A percentile compares a stretch with the other conserved stretches of the same genome.
Evolutionary conservation across 148 eudicot genomes (phyloP).

Genomic region (Beta vulgaris): DNA sequence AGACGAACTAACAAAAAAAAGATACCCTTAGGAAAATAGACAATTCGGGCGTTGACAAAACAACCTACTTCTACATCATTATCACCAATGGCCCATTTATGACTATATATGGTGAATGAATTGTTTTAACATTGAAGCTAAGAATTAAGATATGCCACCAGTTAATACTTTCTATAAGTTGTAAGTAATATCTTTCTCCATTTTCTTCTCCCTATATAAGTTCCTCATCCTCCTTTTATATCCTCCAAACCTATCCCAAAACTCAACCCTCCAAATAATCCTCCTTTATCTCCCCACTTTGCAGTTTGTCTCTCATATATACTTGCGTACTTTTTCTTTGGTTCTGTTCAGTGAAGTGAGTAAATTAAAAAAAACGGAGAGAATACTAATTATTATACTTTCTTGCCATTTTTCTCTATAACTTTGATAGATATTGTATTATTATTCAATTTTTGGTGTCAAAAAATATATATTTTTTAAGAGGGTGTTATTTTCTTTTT

Average conservation of each 20-base stretch:
- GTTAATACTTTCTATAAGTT: not conserved
- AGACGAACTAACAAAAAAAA: not conserved
- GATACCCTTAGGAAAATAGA: slow-evolving; percentile 10
- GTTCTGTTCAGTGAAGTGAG: too few relatives aligned
- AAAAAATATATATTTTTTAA: too few relatives aligned
- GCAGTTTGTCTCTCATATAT: too few relatives aligned
- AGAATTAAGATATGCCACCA: not conserved
- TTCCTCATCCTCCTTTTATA: not conserved
- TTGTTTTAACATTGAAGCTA: slow-evolving; percentile 6
- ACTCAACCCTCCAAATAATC: not conserved
- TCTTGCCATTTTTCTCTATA: not conserved
- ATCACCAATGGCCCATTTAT: slow-evolving; percentile 4
- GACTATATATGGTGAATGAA: slow-evolving; percentile 14
- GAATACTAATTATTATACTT: too few relatives aligned
- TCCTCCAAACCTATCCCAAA: not conserved
- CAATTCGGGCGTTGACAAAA: slow-evolving; percentile 22
- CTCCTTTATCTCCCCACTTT: too few relatives aligned
- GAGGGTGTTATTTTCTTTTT: not conserved
- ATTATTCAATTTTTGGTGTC: not conserved
- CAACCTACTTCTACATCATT: not conserved
- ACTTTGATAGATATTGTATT: too few relatives aligned
- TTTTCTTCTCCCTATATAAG: not conserved
- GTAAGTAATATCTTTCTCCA: not conserved
- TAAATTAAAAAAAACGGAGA: too few relatives aligned
- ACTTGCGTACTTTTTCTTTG: too few relatives aligned